A percentile compares a stretch with the other conserved stretches of the same genome.
phyloP scores from a whole-genome alignment of 257 asterid species.

The Apocynum venetum region DNA sequence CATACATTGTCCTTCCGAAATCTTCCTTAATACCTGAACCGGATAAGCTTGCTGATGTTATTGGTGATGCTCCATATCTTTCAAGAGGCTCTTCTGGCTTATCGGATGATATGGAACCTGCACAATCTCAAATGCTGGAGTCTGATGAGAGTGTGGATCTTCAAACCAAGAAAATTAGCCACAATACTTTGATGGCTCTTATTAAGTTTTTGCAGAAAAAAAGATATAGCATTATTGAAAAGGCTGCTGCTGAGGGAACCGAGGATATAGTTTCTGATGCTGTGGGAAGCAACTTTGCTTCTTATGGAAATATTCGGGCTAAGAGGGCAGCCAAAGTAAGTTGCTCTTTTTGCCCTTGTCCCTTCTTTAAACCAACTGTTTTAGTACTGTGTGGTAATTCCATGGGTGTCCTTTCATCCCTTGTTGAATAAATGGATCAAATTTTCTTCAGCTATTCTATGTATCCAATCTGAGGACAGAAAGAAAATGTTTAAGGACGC shows the following conservation, averaged over 20 bases:
- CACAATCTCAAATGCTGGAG: slow-evolving; percentile 43
- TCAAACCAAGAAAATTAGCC: slow-evolving; percentile 88
- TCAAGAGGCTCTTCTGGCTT: slow-evolving; percentile 85
- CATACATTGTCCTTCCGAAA: slow-evolving; percentile 78
- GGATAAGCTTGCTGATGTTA: slow-evolving; percentile 58
- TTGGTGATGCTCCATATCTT: slow-evolving; percentile 61
- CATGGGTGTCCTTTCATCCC: background rate
- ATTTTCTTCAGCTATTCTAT: background rate
- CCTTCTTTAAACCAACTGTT: background rate
- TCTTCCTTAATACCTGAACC: slow-evolving; percentile 81
- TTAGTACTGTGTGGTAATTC: background rate
- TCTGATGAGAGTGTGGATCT: slow-evolving; percentile 67
- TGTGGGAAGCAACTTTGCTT: slow-evolving; percentile 65
- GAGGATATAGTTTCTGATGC: slow-evolving; percentile 99
- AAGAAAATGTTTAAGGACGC: background rate
- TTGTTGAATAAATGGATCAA: background rate
- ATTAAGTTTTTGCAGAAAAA: slow-evolving; percentile 87
- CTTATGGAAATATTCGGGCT: slow-evolving; percentile 59
- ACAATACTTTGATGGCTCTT: slow-evolving; percentile 95
- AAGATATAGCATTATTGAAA: slow-evolving; percentile 71
- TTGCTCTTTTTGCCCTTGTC: slow-evolving; percentile 15
- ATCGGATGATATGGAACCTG: slow-evolving; percentile 80
- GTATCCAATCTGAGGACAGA: background rate
- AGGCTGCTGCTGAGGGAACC: slow-evolving; percentile 97
- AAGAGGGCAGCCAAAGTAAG: slow-evolving; percentile 68